A percentile compares a stretch with the other conserved stretches of the same genome.
These are phyloP conservation scores for Mycena sp. DNA, from an alignment of 1,284 basidiomycete species.

Conservation along the genomic window DNA sequence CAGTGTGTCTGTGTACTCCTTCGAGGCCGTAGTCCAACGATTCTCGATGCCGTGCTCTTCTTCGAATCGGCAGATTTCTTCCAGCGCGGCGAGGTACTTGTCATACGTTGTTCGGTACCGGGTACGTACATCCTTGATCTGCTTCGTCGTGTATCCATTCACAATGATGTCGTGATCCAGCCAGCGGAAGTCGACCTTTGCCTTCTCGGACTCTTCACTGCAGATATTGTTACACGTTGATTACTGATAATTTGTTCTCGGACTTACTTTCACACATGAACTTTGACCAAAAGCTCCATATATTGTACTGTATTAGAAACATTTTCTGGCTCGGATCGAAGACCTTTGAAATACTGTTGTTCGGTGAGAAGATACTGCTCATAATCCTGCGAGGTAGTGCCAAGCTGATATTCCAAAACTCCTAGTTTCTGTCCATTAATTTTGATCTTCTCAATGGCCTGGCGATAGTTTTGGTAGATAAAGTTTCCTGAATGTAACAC, in stretches of 20 bases:
- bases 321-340: slow-evolving; percentile 24
- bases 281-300: slow-evolving; percentile 21
- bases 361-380: slow-evolving; percentile 23
- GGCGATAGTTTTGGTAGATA: slow-evolving; percentile 36
- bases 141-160: neutral
- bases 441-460: slow-evolving; percentile 31
- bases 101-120: slow-evolving; percentile 8
- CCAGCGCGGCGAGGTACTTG: neutral
- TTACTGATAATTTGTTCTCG: neutral
- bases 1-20: slow-evolving; percentile 15
- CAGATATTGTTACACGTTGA: neutral
- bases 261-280: slow-evolving; percentile 20
- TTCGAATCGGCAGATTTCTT: slow-evolving; percentile 17
- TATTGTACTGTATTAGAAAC: slow-evolving; percentile 28
- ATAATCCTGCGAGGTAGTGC: too few species aligned
- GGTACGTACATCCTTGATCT: neutral
- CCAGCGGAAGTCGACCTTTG: neutral
- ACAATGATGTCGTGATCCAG: neutral
- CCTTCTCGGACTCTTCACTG: neutral
- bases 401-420: slow-evolving; percentile 10
- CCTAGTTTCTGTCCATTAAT: neutral
- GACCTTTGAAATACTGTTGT: slow-evolving; percentile 26
- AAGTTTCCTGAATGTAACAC: slow-evolving; percentile 28
- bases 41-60: slow-evolving; percentile 7
- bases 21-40: slow-evolving; percentile 11